phyloP scores from a whole-genome alignment of 148 eudicot species.

The Vaccinium corymbosum region DNA sequence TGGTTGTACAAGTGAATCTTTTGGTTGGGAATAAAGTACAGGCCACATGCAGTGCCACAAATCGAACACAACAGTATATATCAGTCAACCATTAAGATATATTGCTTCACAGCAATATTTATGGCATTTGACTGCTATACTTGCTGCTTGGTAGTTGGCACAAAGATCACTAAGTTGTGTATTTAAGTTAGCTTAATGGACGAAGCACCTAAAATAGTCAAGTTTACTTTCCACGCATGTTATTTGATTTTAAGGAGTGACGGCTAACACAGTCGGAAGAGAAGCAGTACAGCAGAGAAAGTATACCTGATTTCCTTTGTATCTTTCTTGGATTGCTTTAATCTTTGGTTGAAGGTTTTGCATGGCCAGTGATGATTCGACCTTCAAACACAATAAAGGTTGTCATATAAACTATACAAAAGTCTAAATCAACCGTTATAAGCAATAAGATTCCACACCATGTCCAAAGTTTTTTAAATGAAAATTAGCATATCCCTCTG shows the following conservation, averaged over 20 bases:
- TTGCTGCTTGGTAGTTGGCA: background rate
- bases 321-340: slow-evolving; percentile 98
- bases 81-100: background rate
- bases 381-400: slow-evolving; percentile 41
- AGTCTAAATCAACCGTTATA: background rate
- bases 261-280: slow-evolving; percentile 8
- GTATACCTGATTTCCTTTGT: slow-evolving; percentile 88
- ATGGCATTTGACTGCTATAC: background rate
- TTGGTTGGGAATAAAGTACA: slow-evolving; percentile 4
- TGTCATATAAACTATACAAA: slow-evolving; percentile 6
- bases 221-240: background rate
- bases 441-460: background rate
- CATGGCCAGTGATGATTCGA: slow-evolving; percentile 96
- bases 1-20: background rate
- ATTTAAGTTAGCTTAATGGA: background rate
- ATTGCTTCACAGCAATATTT: background rate
- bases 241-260: background rate
- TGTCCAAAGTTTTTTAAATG: too few relatives aligned
- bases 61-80: background rate
- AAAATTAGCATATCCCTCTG: too few relatives aligned
- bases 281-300: slow-evolving; percentile 5
- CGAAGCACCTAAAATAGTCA: background rate
- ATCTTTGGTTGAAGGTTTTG: slow-evolving; percentile 99
- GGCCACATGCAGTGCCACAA: background rate
- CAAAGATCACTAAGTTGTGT: background rate